Conservation (phyloP, 768 basidiomycete genomes). For the Clathrus columnatus region DNA sequence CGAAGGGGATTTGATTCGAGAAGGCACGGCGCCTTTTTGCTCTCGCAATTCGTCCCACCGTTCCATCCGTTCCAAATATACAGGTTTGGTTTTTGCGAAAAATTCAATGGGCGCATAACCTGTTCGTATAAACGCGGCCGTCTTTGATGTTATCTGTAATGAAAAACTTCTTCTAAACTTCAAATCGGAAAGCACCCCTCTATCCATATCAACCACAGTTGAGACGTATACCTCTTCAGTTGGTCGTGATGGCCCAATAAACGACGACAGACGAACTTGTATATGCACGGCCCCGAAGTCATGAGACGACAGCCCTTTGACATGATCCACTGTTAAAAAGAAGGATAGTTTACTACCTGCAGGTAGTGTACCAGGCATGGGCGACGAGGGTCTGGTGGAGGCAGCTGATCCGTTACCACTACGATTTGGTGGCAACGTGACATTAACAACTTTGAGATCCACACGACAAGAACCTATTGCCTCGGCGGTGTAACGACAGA, state of each 20-base stretch:
- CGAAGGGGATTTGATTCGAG: conserved; percentile 22
- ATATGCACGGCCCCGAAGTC: conserved; percentile 83
- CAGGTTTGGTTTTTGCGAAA: conserved; percentile 73
- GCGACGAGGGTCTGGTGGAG: conserved; percentile 70
- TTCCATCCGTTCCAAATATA: conserved; percentile 82
- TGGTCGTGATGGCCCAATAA: conserved; percentile 60
- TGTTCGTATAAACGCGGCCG: conserved; percentile 59
- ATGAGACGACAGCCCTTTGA: conserved; percentile 83
- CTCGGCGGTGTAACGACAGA: conserved; percentile 89
- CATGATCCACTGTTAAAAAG: conserved; percentile 74
- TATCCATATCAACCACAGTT: conserved; percentile 61
- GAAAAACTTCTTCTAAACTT: conserved; percentile 80
- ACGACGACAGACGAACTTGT: conserved; percentile 81
- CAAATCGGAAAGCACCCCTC: conserved; percentile 63
- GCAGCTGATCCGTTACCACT: conserved; percentile 45
- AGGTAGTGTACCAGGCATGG: conserved; percentile 55
- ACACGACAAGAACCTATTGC: conserved; percentile 93
- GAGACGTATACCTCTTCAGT: conserved; percentile 83
- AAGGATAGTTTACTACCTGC: conserved; percentile 78
- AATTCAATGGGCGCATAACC: conserved; percentile 86
- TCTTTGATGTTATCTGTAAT: conserved; percentile 64
- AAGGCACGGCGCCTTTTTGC: conserved; percentile 33
- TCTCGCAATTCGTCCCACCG: conserved; percentile 93
- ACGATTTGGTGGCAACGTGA: conserved; percentile 52
- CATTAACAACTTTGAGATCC: conserved; percentile 71